Evolutionary conservation across 495 filamentous ascomycete genomes (phyloP).

Genomic region (Penicillium antarcticum): DNA sequence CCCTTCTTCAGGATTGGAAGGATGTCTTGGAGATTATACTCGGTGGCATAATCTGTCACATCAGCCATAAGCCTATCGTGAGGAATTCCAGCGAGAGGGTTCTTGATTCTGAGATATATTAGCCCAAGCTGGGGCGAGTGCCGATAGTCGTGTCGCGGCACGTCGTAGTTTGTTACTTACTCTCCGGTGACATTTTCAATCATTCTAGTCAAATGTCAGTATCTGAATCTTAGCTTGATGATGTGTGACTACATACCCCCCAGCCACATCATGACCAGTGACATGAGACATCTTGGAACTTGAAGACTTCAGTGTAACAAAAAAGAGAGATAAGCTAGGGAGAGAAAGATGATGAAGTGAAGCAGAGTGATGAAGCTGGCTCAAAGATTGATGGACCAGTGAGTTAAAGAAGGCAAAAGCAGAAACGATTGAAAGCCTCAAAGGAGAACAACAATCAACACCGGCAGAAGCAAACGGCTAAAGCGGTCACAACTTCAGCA

Average conservation of each 20-base stretch:
- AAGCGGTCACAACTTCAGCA: not conserved
- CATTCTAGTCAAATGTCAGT: conserved; percentile 10
- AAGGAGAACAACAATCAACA: not conserved
- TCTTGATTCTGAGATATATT: conserved; percentile 41
- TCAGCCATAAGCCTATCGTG: conserved; percentile 47
- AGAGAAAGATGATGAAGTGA: not conserved
- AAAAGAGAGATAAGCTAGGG: not conserved
- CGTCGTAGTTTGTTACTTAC: conserved; percentile 4
- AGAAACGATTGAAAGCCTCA: not conserved
- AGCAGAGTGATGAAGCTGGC: not conserved
- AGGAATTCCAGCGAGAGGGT: conserved; percentile 58
- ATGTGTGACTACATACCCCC: conserved; percentile 2
- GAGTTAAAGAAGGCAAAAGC: not conserved
- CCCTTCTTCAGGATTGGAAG: conserved; percentile 52
- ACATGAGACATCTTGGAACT: not conserved
- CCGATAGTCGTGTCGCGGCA: not conserved
- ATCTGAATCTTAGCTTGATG: not conserved
- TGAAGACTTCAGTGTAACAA: too few species aligned
- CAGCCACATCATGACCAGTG: conserved; percentile 1
- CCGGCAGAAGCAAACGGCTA: not conserved
- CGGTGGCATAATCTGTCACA: conserved; percentile 52
- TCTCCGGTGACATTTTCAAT: conserved; percentile 15
- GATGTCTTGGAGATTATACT: conserved; percentile 50
- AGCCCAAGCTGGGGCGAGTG: not conserved
- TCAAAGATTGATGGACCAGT: not conserved